Evolutionary conservation across 164 flowering plant genomes (phyloP), one percentile per base, ranked within the genome.

Genomic region (Vitis rotundifolia): DNA sequence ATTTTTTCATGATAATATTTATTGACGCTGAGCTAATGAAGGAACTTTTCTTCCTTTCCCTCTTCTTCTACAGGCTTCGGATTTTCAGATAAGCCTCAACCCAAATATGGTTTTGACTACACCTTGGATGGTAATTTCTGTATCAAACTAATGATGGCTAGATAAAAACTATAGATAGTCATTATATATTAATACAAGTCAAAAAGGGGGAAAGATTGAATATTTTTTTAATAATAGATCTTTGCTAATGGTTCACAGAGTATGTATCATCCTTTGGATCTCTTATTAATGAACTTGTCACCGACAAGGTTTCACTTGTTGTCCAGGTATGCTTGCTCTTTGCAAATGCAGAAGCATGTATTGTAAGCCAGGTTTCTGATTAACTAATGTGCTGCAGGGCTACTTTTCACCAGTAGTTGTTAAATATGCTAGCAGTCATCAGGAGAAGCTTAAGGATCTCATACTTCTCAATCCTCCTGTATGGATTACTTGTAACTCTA

Each of bases 41-140:
- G 11, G 53, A 57, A 28, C 28, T 22, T 61, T 57, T 37, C n/a
- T 67, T 61, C 0, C 37, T 5, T 6, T 49, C 56, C 72, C 11
- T 64, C 64, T 54, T 70, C 62, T 65, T 28, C 68, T 66, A 52
- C 87, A 94, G 99, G 99, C 63, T 94, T 94, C 85, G 99, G 99
- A 68, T 94, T 92, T 78, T 94, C 99, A 5, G 99, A 94, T 73
- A 94, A 94, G 78, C 99, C 98, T 68, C 99, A 91, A 77, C 94
- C 98, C 5, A 74, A 76, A 78, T 89, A 94, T 81, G 99, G 97
- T 31, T 94, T 94, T 83, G 88, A 92, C 83, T 92, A 94, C 80
- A 92, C 89, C n/a, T 70, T 89, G 83, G 80, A 78, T 71, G 99
- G 99, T 91, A 88, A 80, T 59, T 70, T 15, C 48, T 18, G 8